Evolutionary conservation across 148 eudicot genomes (phyloP).

Genomic region (Polygonum aviculare): DNA sequence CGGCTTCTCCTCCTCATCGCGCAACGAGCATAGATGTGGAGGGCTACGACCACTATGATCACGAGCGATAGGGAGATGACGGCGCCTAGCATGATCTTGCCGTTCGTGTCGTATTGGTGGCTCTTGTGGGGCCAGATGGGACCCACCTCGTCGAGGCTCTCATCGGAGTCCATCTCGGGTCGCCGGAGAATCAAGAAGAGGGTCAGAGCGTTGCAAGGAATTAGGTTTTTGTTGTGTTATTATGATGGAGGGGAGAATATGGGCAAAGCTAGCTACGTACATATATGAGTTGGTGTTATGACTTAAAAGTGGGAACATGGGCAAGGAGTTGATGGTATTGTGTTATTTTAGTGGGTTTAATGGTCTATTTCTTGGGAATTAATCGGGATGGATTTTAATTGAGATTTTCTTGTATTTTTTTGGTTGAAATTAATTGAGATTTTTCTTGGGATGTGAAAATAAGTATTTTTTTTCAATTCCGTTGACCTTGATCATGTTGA

Average conservation of each 20-base stretch:
- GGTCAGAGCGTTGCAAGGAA: background rate
- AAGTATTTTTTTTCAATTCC: background rate
- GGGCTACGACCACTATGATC: background rate
- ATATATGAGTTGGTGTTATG: background rate
- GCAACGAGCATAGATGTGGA: slow-evolving; percentile 7
- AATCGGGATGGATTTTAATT: background rate
- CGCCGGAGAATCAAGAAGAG: background rate
- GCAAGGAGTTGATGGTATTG: background rate
- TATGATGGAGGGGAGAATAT: background rate
- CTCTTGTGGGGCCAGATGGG: background rate
- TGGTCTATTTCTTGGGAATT: background rate
- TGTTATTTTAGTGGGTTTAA: background rate
- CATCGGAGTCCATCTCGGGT: background rate
- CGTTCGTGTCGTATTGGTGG: background rate
- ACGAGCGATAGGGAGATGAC: background rate
- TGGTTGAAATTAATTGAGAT: background rate
- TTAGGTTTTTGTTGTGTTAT: background rate
- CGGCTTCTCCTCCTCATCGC: background rate
- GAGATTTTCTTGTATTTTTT: background rate
- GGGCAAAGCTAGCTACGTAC: background rate
- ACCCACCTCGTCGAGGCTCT: background rate
- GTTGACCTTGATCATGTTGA: background rate
- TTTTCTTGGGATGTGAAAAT: background rate
- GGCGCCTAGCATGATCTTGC: slow-evolving; percentile 7
- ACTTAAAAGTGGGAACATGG: background rate